These are phyloP conservation scores for Penicillium concentricum DNA, from an alignment of 2,329 filamentous ascomycete genomes.

Conservation along the genomic window DNA sequence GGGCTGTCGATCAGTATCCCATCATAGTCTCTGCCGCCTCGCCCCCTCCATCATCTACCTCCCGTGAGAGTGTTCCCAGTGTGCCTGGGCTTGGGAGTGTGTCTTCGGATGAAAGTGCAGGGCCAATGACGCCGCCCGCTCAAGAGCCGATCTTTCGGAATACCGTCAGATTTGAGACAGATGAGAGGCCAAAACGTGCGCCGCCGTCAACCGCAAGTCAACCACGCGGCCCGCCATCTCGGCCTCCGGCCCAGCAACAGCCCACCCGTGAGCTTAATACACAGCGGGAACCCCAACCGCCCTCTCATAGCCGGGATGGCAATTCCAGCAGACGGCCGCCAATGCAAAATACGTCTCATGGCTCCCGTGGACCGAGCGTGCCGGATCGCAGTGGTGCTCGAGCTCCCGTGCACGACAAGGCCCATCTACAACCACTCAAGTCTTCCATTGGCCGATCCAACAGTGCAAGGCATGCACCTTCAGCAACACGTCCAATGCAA, in stretches of 20 bases:
- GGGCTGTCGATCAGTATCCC: slow-evolving; percentile 47
- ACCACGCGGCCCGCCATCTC: slow-evolving; percentile 8
- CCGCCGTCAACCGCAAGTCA: slow-evolving; percentile 9
- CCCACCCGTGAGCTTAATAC: background rate
- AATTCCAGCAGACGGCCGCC: background rate
- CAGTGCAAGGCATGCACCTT: slow-evolving; percentile 17
- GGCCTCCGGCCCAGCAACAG: slow-evolving; percentile 5
- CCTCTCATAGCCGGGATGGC: slow-evolving; percentile 2
- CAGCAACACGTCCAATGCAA: slow-evolving; percentile 6
- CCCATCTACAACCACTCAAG: background rate
- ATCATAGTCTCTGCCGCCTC: slow-evolving; percentile 39
- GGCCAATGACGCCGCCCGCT: slow-evolving; percentile 28
- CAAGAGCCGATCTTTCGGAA: slow-evolving; percentile 17
- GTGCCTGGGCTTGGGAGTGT: slow-evolving; percentile 22
- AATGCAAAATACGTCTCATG: slow-evolving; percentile 8
- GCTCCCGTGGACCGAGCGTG: background rate
- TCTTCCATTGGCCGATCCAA: slow-evolving; percentile 19
- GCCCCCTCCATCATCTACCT: slow-evolving; percentile 12
- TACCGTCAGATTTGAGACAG: slow-evolving; percentile 3
- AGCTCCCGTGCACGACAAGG: slow-evolving; percentile 7
- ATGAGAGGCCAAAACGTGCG: background rate
- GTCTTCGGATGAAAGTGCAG: slow-evolving; percentile 30
- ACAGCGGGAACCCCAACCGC: slow-evolving; percentile 3
- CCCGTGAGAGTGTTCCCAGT: slow-evolving; percentile 14
- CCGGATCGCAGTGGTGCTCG: slow-evolving; percentile 11